Evolutionary conservation across 23 red algal species (phyloP).

Genomic region (Chondrus crispus): DNA sequence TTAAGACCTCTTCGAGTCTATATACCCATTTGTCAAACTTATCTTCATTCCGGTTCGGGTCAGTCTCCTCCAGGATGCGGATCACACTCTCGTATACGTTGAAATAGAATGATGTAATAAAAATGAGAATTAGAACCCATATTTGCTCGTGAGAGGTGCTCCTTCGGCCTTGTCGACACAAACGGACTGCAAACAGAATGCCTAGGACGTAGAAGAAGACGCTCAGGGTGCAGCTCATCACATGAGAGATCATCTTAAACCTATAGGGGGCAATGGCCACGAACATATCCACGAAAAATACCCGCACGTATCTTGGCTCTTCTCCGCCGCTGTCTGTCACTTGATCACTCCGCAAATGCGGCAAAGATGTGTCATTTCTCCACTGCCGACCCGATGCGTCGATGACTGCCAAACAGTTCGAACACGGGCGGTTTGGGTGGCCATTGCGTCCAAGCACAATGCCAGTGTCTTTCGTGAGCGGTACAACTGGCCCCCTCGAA

Average conservation of each 20-base stretch:
- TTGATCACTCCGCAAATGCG: too few relatives aligned
- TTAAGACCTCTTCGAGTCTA: constrained; percentile 23
- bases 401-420: too few relatives aligned
- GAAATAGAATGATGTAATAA: background rate
- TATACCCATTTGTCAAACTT: background rate
- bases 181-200: constrained; percentile 8
- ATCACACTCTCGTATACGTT: background rate
- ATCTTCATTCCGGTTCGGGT: background rate
- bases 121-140: constrained; percentile 38
- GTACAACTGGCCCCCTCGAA: too few relatives aligned
- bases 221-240: background rate
- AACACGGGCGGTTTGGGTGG: too few relatives aligned
- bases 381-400: too few relatives aligned
- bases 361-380: too few relatives aligned
- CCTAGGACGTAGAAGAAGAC: constrained; percentile 32
- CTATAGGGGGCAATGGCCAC: background rate
- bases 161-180: constrained; percentile 9
- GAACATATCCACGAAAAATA: too few relatives aligned
- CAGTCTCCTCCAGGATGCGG: background rate
- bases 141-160: constrained; percentile 53
- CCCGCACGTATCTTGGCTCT: too few relatives aligned
- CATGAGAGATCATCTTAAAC: constrained; percentile 3
- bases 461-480: too few relatives aligned
- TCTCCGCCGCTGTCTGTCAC: too few relatives aligned
- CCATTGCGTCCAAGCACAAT: too few relatives aligned